Evolutionary conservation across 768 basidiomycete species (phyloP), one percentile per base, ranked within the genome.

Genomic region (Russula earlei): DNA sequence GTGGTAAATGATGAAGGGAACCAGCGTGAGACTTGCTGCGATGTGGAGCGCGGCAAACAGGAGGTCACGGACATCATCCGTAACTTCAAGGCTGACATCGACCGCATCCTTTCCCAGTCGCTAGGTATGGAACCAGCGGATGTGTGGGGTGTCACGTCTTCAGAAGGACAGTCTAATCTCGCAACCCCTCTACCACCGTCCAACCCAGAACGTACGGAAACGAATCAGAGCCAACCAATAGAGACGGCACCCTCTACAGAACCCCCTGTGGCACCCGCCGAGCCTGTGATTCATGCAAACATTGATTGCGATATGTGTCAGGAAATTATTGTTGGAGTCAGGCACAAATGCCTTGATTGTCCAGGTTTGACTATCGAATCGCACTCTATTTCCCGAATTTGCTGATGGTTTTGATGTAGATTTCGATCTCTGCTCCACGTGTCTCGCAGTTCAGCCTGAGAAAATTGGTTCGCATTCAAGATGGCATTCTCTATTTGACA

Each of bases 321-420:
- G 5, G 61, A 68, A 20, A 75, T 68, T 4, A 74, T 91, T 37
- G 70, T 77, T 53, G 90, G 89, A 11, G 66, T 81, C 52, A 75
- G 91, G 42, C 83, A 88, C 67, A 92, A 91, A 68, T 92, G 90
- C 64, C 68, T 88, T 20, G 84, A 88, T 61, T 91, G 89, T 67
- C 73, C 76, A 46, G 75, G 85, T 87, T 65, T 50, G 76, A 41
- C 29, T 38, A 10, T 1, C 5, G 15, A n/a, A 3, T n/a, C 20
- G 19, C 59, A 12, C 4, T 15, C 22, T 40, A 54, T 31, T 6
- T 19, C 41, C 47, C 10, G 55, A 50, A 29, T 41, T n/a, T 5
- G 52, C 25, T 27, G 24, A 53, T 17, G 22, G 6, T 44, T 24
- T 54, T 0, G 48, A 2, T 29, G 11, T 31, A 84, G 86, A 89